phyloP scores from a whole-genome alignment of 148 eudicot species.

The Persicaria tinctoria region DNA sequence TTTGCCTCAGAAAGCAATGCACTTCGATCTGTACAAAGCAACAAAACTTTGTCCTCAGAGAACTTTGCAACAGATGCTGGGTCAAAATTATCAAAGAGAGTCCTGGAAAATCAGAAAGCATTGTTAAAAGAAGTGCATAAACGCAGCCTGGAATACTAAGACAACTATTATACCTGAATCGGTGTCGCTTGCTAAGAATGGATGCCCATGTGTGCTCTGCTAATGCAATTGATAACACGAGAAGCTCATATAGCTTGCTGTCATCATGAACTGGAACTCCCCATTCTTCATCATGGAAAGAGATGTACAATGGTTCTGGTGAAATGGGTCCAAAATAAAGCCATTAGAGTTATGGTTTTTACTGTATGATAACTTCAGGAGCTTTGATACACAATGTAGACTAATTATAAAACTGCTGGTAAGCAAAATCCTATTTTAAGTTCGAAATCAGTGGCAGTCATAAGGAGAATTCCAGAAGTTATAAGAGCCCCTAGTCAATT shows the following conservation, averaged over 20 bases:
- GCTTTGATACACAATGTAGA: not conserved
- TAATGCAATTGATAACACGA: conserved; percentile 46
- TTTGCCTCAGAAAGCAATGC: conserved; percentile 55
- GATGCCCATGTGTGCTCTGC: conserved; percentile 63
- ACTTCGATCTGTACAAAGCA: conserved; percentile 22
- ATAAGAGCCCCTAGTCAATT: no score
- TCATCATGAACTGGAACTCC: conserved; percentile 66
- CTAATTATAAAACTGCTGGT: not conserved
- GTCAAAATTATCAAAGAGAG: conserved; percentile 43
- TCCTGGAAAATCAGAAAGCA: conserved; percentile 25
- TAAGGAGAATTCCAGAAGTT: no score
- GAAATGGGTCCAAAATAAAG: not conserved
- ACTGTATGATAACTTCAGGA: not conserved
- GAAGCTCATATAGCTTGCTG: conserved; percentile 45
- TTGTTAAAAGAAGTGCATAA: not conserved
- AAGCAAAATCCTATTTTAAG: not conserved
- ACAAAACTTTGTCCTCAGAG: conserved; percentile 35
- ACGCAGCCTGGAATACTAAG: not conserved
- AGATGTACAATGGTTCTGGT: conserved; percentile 40
- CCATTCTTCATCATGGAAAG: conserved; percentile 78
- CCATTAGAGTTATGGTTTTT: not conserved
- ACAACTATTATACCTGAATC: conserved; percentile 34
- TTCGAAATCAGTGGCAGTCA: no score
- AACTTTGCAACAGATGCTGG: conserved; percentile 39
- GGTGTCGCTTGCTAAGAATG: conserved; percentile 41